A percentile compares a stretch with the other conserved stretches of the same genome.
phyloP scores from a whole-genome alignment of 257 asterid genomes.

The Solanum gracilifrons region DNA sequence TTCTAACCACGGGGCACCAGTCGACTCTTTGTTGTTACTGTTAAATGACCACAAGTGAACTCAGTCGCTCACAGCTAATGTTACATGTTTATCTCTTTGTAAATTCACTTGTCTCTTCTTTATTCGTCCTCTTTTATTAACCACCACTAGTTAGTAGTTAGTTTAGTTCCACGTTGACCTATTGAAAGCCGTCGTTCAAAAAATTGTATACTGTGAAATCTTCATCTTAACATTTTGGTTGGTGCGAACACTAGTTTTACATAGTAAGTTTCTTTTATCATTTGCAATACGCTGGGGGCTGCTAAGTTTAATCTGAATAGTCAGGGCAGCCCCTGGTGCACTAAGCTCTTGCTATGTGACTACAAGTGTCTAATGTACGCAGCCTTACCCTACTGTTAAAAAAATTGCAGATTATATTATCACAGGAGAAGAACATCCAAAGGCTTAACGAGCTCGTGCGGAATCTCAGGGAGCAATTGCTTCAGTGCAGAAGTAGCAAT shows the following conservation, averaged over 20 bases:
- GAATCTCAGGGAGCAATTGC: conserved; percentile 62
- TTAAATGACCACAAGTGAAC: not conserved
- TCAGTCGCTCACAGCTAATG: not conserved
- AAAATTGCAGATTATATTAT: conserved; percentile 50
- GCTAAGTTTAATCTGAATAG: not conserved
- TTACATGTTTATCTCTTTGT: not conserved
- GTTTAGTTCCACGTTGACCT: not conserved
- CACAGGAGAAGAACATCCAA: conserved; percentile 84
- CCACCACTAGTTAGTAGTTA: not conserved
- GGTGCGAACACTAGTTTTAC: not conserved
- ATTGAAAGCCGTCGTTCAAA: not conserved
- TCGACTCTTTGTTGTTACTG: not conserved
- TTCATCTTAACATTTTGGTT: not conserved
- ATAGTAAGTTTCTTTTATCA: not conserved
- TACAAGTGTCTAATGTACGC: not conserved
- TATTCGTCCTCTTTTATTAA: not conserved
- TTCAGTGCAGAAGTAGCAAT: conserved; percentile 45
- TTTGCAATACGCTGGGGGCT: not conserved
- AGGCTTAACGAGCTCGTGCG: conserved; percentile 58
- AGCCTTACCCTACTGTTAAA: not conserved
- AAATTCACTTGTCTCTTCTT: not conserved
- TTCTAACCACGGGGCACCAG: not conserved
- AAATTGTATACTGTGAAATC: not conserved
- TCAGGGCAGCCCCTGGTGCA: not conserved
- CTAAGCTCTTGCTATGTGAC: not conserved